Conservation (phyloP, 2,329 filamentous ascomycete species). For the Cytospora piceicola region DNA sequence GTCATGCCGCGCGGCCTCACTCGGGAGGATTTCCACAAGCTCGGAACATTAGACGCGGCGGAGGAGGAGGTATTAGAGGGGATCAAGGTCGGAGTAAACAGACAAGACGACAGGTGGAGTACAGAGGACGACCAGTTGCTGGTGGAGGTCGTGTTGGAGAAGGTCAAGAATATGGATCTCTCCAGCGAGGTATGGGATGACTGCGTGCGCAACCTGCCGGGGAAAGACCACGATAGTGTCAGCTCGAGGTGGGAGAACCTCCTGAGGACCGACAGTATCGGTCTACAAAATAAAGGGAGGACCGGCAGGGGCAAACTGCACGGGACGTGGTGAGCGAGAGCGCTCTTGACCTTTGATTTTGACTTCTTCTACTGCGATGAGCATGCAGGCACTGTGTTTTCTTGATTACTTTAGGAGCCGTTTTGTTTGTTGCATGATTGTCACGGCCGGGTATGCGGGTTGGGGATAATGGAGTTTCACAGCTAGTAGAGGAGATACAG, state of each 20-base stretch:
- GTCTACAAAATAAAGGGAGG: slow-evolving; percentile 54
- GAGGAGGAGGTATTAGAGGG: slow-evolving; percentile 32
- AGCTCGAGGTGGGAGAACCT: slow-evolving; percentile 67
- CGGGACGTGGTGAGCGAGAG: slow-evolving; percentile 58
- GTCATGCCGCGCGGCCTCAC: slow-evolving; percentile 63
- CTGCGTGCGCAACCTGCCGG: slow-evolving; percentile 62
- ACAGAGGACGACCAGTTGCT: slow-evolving; percentile 67
- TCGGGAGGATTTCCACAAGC: slow-evolving; percentile 60
- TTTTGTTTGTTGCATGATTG: background rate
- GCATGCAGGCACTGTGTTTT: slow-evolving; percentile 5
- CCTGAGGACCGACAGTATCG: slow-evolving; percentile 61
- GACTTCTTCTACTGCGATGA: slow-evolving; percentile 12
- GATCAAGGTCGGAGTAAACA: slow-evolving; percentile 48
- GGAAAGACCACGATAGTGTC: slow-evolving; percentile 61
- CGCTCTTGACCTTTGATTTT: background rate
- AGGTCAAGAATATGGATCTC: slow-evolving; percentile 55
- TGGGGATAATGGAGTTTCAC: slow-evolving; percentile 2
- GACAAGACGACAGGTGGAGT: slow-evolving; percentile 59
- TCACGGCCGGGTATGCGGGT: background rate
- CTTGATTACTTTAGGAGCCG: slow-evolving; percentile 1
- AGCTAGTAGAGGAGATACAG: slow-evolving; percentile 9
- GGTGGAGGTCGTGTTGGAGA: slow-evolving; percentile 69
- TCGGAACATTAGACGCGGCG: slow-evolving; percentile 35
- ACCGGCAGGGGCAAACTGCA: slow-evolving; percentile 53
- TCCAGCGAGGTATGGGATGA: slow-evolving; percentile 70